Conservation (phyloP, 2,329 filamentous ascomycete genomes). For the Neurospora sp. region DNA sequence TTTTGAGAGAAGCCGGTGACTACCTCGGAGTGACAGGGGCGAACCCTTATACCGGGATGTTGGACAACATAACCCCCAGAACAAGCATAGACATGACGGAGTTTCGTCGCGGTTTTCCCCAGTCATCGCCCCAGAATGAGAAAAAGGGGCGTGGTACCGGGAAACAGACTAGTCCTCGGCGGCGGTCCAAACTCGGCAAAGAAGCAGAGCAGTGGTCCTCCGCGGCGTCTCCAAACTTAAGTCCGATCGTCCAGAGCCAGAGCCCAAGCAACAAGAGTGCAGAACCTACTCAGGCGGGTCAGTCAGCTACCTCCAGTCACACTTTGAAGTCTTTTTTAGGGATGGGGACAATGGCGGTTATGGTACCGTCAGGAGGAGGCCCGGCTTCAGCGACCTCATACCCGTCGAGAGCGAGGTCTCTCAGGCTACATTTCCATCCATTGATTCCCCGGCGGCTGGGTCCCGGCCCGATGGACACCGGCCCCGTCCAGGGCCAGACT, state of each 20-base stretch:
- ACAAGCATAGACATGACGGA: slow-evolving; percentile 31
- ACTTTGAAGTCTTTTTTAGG: slow-evolving; percentile 29
- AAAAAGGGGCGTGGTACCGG: slow-evolving; percentile 29
- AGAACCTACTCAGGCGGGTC: slow-evolving; percentile 19
- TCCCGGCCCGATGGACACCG: slow-evolving; percentile 16
- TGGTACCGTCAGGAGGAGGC: slow-evolving; percentile 9
- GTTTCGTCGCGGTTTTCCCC: background rate
- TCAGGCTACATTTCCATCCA: slow-evolving; percentile 19
- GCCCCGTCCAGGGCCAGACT: background rate
- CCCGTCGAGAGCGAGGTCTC: slow-evolving; percentile 24
- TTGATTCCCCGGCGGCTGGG: slow-evolving; percentile 18
- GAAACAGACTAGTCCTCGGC: slow-evolving; percentile 24
- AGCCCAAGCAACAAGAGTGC: slow-evolving; percentile 17
- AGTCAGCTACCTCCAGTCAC: slow-evolving; percentile 1
- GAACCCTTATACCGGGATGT: slow-evolving; percentile 46
- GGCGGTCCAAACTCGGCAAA: slow-evolving; percentile 28
- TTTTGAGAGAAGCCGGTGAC: slow-evolving; percentile 45
- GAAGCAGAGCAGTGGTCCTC: slow-evolving; percentile 42
- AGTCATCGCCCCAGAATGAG: slow-evolving; percentile 22
- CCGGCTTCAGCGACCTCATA: slow-evolving; percentile 29
- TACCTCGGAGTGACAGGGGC: slow-evolving; percentile 49
- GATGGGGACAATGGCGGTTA: slow-evolving; percentile 10
- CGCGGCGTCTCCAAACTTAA: slow-evolving; percentile 37
- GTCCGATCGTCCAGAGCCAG: slow-evolving; percentile 37
- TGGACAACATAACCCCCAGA: slow-evolving; percentile 41